Percentiles rank a stretch among this genome's conserved stretches.
Evolutionary conservation across 371 early-diverging fungal species (phyloP).

Genomic region (Chytridium lagenaria): DNA sequence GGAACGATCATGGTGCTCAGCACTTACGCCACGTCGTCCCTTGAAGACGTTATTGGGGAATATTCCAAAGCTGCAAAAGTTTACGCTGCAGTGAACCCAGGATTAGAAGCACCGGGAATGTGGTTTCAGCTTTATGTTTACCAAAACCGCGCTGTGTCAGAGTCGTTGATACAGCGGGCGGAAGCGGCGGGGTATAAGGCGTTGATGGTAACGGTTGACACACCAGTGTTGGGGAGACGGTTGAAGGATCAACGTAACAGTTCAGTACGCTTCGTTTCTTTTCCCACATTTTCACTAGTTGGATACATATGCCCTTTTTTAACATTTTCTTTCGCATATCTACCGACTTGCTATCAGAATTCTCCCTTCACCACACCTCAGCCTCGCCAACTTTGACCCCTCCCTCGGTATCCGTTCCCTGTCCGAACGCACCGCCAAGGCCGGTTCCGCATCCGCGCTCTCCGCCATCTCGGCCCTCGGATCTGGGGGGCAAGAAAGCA

Average conservation of each 20-base stretch:
- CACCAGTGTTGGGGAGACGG: slow-evolving; percentile 62
- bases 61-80: not conserved
- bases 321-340: not conserved
- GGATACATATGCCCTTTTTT: too few relatives aligned
- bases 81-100: slow-evolving; percentile 39
- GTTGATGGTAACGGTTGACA: slow-evolving; percentile 91
- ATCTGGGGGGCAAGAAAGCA: slow-evolving; percentile 1
- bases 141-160: slow-evolving; percentile 73
- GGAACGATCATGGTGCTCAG: slow-evolving; percentile 69
- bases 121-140: slow-evolving; percentile 96
- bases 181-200: slow-evolving; percentile 83
- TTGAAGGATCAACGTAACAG: slow-evolving; percentile 32
- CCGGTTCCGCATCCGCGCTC: slow-evolving; percentile 67
- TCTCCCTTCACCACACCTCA: slow-evolving; percentile 33
- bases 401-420: slow-evolving; percentile 85
- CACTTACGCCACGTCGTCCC: slow-evolving; percentile 74
- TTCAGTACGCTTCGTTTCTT: slow-evolving; percentile 12
- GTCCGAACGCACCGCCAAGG: slow-evolving; percentile 86
- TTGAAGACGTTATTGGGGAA: slow-evolving; percentile 62
- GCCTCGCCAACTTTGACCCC: slow-evolving; percentile 25
- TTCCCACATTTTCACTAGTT: too few relatives aligned
- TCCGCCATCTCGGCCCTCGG: slow-evolving; percentile 78
- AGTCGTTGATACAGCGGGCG: slow-evolving; percentile 76
- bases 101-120: slow-evolving; percentile 49
- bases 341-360: slow-evolving; percentile 13